Evolutionary conservation across 1,139 yeast genomes (phyloP), one percentile per base, ranked within the genome.

Genomic region (Candida buenavistaensis): DNA sequence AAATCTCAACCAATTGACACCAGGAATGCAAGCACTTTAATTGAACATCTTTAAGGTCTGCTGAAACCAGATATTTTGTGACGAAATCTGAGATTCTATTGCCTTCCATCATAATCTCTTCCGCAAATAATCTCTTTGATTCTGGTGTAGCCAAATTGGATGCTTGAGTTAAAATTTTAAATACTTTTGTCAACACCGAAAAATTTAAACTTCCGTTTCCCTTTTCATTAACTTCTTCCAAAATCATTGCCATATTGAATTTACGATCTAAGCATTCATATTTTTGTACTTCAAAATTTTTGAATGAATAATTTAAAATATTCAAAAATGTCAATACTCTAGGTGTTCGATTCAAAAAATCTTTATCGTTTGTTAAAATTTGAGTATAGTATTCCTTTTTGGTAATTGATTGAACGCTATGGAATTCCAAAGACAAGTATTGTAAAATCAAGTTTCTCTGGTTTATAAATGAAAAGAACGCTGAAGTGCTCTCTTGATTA

Each of bases 1-100:
- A 59, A 3, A 88, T 79, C 43, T 87, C 86, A 23, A 87, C 80
- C 35, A 89, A 59, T 47, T 82, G 84, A 22, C 83, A 80, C 97
- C 97, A 90, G 0, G 95, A 77, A 48, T 80, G 85, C 19, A 90
- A 61, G 39, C 82, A 78, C 6, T 72, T 64, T 30, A 82, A 62
- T 44, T 85, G 94, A 4, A 70, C 64, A 1, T 66, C 56, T 38
- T 73, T 70, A 46, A 79, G 71, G 26, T 68, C 66, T 23, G 66
- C 64, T 23, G 64, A 64, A 9, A 76, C 60, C 12, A 78, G 49
- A 28, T 65, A 64, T 43, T 71, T 73, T 1, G 66, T 61, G 22
- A 76, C 47, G 39, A 70, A 67, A 10, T 60, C 62, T 24, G 62
- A 51, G 25, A 63, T 49, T 20, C 46, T 45, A 28, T 46, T 53